Base-by-base conservation (phyloP, 441 rosid species). In the Raphanus hybrid region DNA sequence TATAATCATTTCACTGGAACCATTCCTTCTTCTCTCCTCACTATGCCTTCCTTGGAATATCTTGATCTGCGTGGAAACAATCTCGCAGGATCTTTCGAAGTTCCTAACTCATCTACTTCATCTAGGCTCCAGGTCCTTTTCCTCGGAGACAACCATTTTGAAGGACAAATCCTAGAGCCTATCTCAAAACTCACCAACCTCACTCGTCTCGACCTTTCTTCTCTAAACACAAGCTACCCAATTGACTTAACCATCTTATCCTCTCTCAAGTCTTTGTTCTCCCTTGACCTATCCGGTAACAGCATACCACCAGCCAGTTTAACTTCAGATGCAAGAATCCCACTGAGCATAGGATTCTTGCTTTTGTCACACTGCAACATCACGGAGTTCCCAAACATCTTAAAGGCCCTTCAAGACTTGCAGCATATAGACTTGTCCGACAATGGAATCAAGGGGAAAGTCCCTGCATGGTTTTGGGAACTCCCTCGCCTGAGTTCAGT, bases 261-360 rank as follows among this genome's bases (percentile, higher is more conserved):
- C 71, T 23, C 78, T 87, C 80, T 87, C 8, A 63, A 70, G 18
- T 64, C 58, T 54, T 70, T 70, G 80, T 2, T 0, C 3, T 0
- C 0, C 1, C 68, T 58, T 5, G 7, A 26, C 0, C 8, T 77
- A 8, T 37, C 59, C 2, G 54, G 50, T 1, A 76, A 54, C 0
- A 63, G 0, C 8, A 15, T 77, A 35, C 54, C 23, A 0, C 23
- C n/a, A 0, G 2, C 2, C 0, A 70, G 71, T 34, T 41, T 75
- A 9, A 61, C 5, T 1, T 70, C 70, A 35, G 48, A 55, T 70
- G 32, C 69, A 32, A 0, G 3, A 27, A 18, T 68, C 41, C 54
- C 68, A 4, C 2, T n/a, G 11, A 75, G 8, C 20, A 0, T 76
- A 1, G 8, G 14, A 1, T 0, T 0, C 0, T 29, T 72, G 18